Evolutionary conservation across 176 grass and related monocot genomes (phyloP), one percentile per base, ranked within the genome.

Genomic region (Oryza glumipatula): DNA sequence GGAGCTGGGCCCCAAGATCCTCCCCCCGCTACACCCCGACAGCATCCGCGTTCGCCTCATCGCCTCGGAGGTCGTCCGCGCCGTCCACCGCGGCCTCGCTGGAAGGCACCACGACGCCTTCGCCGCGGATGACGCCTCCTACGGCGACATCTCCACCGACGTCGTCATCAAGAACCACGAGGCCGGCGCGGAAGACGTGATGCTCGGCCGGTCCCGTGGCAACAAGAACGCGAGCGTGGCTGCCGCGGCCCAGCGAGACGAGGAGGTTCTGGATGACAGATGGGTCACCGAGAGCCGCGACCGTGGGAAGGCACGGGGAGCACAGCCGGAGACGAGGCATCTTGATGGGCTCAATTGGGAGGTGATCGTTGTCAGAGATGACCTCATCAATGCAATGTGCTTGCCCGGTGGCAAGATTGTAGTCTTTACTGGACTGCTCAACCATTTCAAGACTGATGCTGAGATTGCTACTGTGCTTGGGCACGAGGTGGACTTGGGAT

Each of bases 391-490:
- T 88, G 96, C 96, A 30, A 88, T 94, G 68, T 98, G 96, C 84
- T 83, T 98, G 74, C 93, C 96, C 0, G 96, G 96, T 73, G 96
- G 96, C 67, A 95, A 98, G 68, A 98, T 98, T 58, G 64, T 98
- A 9, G 91, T 95, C 35, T 95, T 91, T 84, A 94, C 96, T 44
- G 96, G 96, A 49, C 79, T 95, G 88, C 89, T 95, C 4, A 78
- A 98, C 67, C 82, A 94, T 86, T 98, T 98, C 86, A 86, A 78
- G 79, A 85, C 80, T 0, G 96, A 98, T 86, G 91, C 67, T 2
- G 96, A 98, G 81, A 83, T 98, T 51, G 96, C 96, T 13, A 95
- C 93, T 10, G 96, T 95, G 48, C 85, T 98, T 49, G 91, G 60
- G 16, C 96, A 98, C 78, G 96, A 98, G 91, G 96, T 98, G 65